Conservation (phyloP, 352 stramenopile species). For the Phytopythium oedochilum region DNA sequence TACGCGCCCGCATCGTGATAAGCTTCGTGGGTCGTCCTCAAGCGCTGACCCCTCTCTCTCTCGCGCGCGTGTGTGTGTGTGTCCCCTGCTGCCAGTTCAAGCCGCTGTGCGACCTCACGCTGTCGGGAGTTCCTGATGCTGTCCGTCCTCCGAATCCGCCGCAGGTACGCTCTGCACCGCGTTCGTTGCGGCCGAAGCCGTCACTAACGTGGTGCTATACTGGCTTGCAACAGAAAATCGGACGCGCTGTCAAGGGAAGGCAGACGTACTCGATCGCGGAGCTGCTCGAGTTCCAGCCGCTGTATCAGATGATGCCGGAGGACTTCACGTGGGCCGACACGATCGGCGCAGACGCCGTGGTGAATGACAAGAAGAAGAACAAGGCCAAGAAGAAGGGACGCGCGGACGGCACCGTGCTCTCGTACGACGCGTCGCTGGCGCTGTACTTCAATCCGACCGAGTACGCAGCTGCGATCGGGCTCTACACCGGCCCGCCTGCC, state of each 20-base stretch:
- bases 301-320: slow-evolving; percentile 63
- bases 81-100: slow-evolving; percentile 41
- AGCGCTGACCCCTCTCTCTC: neutral
- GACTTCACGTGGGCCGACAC: slow-evolving; percentile 62
- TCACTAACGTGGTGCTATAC: slow-evolving; percentile 1
- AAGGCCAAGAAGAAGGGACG: slow-evolving; percentile 41
- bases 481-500: slow-evolving; percentile 42
- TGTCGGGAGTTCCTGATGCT: slow-evolving; percentile 38
- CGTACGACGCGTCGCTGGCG: slow-evolving; percentile 70
- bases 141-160: slow-evolving; percentile 30
- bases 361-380: slow-evolving; percentile 40
- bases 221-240: slow-evolving; percentile 24
- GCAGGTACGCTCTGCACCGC: slow-evolving; percentile 21
- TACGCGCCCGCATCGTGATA: too few species aligned
- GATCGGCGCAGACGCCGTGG: slow-evolving; percentile 39
- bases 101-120: slow-evolving; percentile 34
- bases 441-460: slow-evolving; percentile 80
- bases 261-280: slow-evolving; percentile 62
- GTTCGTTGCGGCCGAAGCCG: neutral
- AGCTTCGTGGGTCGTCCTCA: neutral
- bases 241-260: slow-evolving; percentile 36
- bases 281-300: slow-evolving; percentile 64
- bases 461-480: slow-evolving; percentile 58
- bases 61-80: too few species aligned
- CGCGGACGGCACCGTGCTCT: slow-evolving; percentile 22